Evolutionary conservation across 2,329 filamentous ascomycete species (phyloP).

Genomic region (Fusarium decemcellulare): DNA sequence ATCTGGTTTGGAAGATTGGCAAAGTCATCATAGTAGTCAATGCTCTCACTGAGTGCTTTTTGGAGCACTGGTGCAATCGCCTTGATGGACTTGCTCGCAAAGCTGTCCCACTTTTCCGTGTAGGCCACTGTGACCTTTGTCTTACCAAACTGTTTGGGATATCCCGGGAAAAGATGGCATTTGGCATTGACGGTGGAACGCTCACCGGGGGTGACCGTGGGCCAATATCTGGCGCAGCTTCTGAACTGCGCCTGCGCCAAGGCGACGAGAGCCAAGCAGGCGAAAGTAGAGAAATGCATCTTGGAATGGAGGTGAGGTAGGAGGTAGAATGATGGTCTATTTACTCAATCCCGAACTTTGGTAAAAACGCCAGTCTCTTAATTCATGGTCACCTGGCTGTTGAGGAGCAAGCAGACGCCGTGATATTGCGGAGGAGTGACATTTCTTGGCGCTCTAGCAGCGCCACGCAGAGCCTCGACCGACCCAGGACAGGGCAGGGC

Average conservation of each 20-base stretch:
- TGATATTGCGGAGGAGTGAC: constrained; percentile 8
- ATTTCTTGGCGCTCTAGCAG: not conserved
- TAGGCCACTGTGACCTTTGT: constrained; percentile 25
- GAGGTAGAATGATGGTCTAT: not conserved
- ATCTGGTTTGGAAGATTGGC: constrained; percentile 14
- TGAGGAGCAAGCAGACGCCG: constrained; percentile 3
- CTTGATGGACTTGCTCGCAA: not conserved
- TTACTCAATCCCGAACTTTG: not conserved
- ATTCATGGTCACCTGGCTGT: not conserved
- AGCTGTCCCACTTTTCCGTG: constrained; percentile 16
- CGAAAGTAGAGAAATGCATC: constrained; percentile 7
- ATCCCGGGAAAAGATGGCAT: constrained; percentile 18
- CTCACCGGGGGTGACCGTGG: not conserved
- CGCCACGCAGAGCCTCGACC: not conserved
- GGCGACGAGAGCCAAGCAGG: not conserved
- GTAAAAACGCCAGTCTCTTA: not conserved
- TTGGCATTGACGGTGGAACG: constrained; percentile 13
- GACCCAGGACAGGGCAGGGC: too few species aligned
- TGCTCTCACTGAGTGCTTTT: constrained; percentile 9
- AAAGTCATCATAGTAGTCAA: constrained; percentile 20
- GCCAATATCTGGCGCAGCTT: constrained; percentile 21
- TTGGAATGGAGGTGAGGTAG: not conserved
- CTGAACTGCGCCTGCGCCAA: constrained; percentile 10
- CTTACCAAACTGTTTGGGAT: constrained; percentile 16
- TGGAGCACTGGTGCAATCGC: constrained; percentile 20